Evolutionary conservation across 495 filamentous ascomycete genomes (phyloP).

Genomic region (Aspergillus baeticus): DNA sequence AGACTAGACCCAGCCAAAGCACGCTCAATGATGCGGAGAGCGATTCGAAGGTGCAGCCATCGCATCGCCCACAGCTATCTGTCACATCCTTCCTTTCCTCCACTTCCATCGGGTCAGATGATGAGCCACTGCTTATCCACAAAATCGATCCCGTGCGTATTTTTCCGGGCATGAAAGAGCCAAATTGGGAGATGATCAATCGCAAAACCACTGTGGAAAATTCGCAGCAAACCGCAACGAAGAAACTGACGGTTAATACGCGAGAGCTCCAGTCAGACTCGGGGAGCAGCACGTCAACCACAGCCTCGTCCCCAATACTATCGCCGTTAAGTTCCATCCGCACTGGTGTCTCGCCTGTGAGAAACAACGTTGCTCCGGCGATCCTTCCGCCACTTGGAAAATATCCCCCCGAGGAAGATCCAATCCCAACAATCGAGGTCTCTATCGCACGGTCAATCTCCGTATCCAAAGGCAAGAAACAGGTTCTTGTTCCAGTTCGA

Average conservation of each 20-base stretch:
- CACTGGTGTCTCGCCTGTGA: conserved; percentile 20
- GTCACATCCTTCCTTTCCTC: conserved; percentile 22
- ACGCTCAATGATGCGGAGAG: conserved; percentile 16
- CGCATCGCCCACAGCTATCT: conserved; percentile 17
- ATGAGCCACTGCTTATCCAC: conserved; percentile 18
- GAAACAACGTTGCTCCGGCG: background rate
- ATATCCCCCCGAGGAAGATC: background rate
- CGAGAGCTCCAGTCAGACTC: conserved; percentile 10
- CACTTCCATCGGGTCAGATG: conserved; percentile 18
- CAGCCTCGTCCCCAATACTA: conserved; percentile 16
- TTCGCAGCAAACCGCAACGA: background rate
- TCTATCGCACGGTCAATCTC: conserved; percentile 44
- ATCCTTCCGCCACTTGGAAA: conserved; percentile 14
- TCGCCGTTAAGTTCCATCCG: conserved; percentile 10
- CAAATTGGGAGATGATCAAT: conserved; percentile 27
- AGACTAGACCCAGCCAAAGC: background rate
- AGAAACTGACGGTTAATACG: conserved; percentile 16
- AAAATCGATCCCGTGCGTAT: conserved; percentile 17
- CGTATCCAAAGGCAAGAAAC: conserved; percentile 35
- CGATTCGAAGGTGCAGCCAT: background rate
- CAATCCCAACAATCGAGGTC: conserved; percentile 32
- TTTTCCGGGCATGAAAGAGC: conserved; percentile 19
- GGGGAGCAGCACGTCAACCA: conserved; percentile 4
- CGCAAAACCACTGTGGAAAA: conserved; percentile 8
- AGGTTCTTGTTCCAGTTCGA: conserved; percentile 38